These are phyloP conservation scores for Yarrowia divulgata DNA, from an alignment of 805 yeast genomes.

Conservation along the genomic window DNA sequence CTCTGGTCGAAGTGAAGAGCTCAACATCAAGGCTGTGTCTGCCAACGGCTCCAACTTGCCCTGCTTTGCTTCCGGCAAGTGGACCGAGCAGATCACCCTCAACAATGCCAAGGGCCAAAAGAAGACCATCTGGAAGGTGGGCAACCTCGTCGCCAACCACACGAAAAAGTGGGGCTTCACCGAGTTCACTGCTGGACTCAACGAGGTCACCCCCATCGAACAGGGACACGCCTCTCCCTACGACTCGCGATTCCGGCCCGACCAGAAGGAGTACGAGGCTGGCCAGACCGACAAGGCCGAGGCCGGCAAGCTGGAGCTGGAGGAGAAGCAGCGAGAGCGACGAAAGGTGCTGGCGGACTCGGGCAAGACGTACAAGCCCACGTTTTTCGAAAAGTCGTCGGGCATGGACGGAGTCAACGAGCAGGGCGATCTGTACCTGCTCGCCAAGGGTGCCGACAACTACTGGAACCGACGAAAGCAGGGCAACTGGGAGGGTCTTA, in stretches of 20 bases:
- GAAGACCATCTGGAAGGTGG: conserved; percentile 70
- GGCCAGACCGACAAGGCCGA: conserved; percentile 80
- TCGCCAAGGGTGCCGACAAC: conserved; percentile 60
- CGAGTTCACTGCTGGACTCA: conserved; percentile 77
- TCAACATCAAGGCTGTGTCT: conserved; percentile 50
- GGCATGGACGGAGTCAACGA: conserved; percentile 47
- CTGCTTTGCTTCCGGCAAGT: conserved; percentile 62
- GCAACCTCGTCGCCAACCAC: conserved; percentile 64
- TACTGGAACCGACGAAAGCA: conserved; percentile 82
- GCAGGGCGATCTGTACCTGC: conserved; percentile 59
- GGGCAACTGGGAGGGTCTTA: conserved; percentile 47
- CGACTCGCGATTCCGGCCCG: conserved; percentile 91
- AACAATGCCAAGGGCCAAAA: conserved; percentile 50
- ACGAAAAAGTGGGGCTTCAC: conserved; percentile 85
- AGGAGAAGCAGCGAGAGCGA: conserved; percentile 80
- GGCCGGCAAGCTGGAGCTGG: conserved; percentile 67
- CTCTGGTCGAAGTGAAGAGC: conserved; percentile 78
- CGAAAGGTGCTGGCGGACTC: conserved; percentile 64
- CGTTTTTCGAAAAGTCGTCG: conserved; percentile 63
- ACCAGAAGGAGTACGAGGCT: conserved; percentile 72
- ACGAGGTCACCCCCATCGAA: conserved; percentile 79
- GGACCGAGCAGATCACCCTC: conserved; percentile 75
- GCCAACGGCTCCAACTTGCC: conserved; percentile 48
- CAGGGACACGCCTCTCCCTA: conserved; percentile 72
- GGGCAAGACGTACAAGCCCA: conserved; percentile 60